Conservation (phyloP, 2,329 filamentous ascomycete species). For the Penicillium sp. region DNA sequence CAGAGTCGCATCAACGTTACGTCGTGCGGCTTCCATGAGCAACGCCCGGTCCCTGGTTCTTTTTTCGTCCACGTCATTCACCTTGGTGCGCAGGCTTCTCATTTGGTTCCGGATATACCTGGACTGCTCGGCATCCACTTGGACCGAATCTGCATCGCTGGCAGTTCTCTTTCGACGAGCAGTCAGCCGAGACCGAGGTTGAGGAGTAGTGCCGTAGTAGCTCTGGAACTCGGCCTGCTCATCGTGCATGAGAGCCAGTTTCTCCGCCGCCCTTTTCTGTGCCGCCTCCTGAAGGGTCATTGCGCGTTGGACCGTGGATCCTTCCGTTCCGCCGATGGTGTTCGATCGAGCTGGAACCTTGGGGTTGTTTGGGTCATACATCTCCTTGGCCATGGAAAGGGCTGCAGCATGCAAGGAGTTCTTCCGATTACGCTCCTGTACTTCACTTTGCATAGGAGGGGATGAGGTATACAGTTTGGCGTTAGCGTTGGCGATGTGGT, state of each 20-base stretch:
- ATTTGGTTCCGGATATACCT: slow-evolving; percentile 75
- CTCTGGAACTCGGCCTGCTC: slow-evolving; percentile 68
- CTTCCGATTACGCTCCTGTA: slow-evolving; percentile 70
- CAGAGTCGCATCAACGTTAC: slow-evolving; percentile 78
- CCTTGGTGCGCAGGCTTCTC: slow-evolving; percentile 73
- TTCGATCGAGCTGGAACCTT: slow-evolving; percentile 35
- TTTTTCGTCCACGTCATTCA: slow-evolving; percentile 32
- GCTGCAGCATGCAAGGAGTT: slow-evolving; percentile 78
- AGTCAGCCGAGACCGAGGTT: slow-evolving; percentile 51
- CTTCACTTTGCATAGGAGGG: slow-evolving; percentile 69
- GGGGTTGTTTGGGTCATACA: slow-evolving; percentile 66
- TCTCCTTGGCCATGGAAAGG: slow-evolving; percentile 83
- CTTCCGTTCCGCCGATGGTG: slow-evolving; percentile 28
- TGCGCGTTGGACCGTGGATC: slow-evolving; percentile 23
- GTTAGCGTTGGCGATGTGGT: slow-evolving; percentile 65
- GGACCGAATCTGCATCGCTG: slow-evolving; percentile 61
- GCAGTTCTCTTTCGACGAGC: slow-evolving; percentile 63
- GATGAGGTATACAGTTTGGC: slow-evolving; percentile 77
- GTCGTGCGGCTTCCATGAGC: slow-evolving; percentile 75
- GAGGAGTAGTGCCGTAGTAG: slow-evolving; percentile 67
- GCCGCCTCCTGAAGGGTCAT: slow-evolving; percentile 75
- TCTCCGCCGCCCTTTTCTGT: slow-evolving; percentile 79
- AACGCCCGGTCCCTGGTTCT: slow-evolving; percentile 71
- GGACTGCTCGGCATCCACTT: slow-evolving; percentile 67
- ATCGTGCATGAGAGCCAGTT: slow-evolving; percentile 75